Evolutionary conservation across 2,329 filamentous ascomycete species (phyloP), one percentile per base, ranked within the genome.

Genomic region (Fusarium tuaranense): DNA sequence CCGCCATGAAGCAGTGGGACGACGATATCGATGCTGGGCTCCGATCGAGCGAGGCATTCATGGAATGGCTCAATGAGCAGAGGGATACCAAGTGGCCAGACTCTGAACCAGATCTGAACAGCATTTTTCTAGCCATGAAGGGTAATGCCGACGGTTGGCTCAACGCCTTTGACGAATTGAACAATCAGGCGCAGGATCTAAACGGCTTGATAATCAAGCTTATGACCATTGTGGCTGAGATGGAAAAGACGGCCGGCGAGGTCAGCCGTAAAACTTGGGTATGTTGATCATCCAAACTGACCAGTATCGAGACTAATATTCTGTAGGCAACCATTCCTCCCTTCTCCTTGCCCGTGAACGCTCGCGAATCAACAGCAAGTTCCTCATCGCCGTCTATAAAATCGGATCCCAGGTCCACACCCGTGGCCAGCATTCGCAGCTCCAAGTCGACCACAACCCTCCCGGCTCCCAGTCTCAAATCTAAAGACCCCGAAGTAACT

Each of bases 81-180:
- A 88, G 90, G 55, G 86, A 91, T 41, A 87, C 89, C 6, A 87
- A 88, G 74, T 91, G 90, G 66, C 84, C 88, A 62, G 90, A 92
- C 58, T 89, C 94, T 2, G 73, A 73, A 25, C 87, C 88, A 3
- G 88, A 90, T 58, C 86, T 92, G 57, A 87, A 89, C 39, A 92
- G 94, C 57, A 94, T 98, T 22, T 97, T 94, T 77, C 90, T 92
- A 46, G 95, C 95, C 41, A 98, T 98, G 95, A 93, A 93, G 79
- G 94, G 94, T 38, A 98, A 98, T 77, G 92, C 95, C 10, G 93
- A 97, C 73, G 95, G 95, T 51, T 98, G 96, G 96, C 90, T 92
- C 68, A 91, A 92, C 67, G 95, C 95, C 8, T 92, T 98, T 78
- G 88, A 91, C 64, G 92, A 93, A 65, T 87, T 98, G 69, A 92